A percentile compares a stretch with the other conserved stretches of the same genome.
Evolutionary conservation across 108 stramenopile genomes (phyloP).

Genomic region (Craspedostauros australis): DNA sequence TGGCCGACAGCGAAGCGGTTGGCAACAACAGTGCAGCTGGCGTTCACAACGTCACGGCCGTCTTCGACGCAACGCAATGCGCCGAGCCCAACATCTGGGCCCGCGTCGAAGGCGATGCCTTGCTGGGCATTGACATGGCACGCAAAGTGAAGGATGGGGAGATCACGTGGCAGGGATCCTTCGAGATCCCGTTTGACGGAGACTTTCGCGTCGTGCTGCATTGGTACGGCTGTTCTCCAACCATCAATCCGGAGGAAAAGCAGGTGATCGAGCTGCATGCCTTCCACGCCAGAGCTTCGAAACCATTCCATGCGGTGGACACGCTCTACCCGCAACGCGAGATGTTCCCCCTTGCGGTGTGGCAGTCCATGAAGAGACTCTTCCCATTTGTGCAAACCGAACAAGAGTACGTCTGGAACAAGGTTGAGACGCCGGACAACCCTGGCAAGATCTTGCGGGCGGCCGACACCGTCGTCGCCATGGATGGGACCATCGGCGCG

Average conservation of each 20-base stretch:
- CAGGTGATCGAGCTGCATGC: neutral
- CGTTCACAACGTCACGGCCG: neutral
- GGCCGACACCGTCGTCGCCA: constrained; percentile 3
- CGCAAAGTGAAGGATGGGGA: neutral
- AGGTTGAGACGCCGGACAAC: neutral
- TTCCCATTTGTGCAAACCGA: too few species aligned
- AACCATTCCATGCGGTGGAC: neutral
- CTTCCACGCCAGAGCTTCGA: neutral
- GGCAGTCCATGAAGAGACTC: too few species aligned
- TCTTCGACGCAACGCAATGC: constrained; percentile 6
- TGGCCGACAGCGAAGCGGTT: too few species aligned
- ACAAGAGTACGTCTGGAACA: constrained; percentile 19
- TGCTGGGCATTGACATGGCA: constrained; percentile 14
- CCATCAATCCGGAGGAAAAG: neutral
- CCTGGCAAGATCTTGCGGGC: constrained; percentile 6
- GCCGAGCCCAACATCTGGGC: constrained; percentile 20
- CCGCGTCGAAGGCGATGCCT: constrained; percentile 25
- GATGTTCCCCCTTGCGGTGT: too few species aligned
- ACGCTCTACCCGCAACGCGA: neutral
- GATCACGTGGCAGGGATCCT: constrained; percentile 21
- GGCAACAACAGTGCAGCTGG: too few species aligned
- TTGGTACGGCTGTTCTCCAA: constrained; percentile 26
- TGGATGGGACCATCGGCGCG: constrained; percentile 3
- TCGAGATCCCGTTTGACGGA: constrained; percentile 28
- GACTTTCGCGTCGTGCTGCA: constrained; percentile 11